Base-by-base conservation (phyloP, 176 grass and related monocot genomes). In the Saccharum officinarum region DNA sequence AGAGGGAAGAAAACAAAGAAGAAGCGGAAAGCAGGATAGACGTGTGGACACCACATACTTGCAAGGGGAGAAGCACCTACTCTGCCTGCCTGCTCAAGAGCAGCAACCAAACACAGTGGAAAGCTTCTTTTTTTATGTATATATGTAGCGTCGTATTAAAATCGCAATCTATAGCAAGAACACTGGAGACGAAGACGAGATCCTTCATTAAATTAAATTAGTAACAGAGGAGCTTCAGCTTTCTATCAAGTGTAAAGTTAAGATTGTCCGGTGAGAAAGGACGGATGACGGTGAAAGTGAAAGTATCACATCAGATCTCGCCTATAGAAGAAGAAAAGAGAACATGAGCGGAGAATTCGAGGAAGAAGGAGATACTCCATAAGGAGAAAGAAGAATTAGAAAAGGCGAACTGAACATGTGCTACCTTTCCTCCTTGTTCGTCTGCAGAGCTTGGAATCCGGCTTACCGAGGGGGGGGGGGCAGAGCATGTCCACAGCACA, bases 71-170 rank as follows among this genome's bases (percentile, higher is more conserved):
- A 31, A 81, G 78, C 69, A 69, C 46, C 78, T 31, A 20, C 14
- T 36, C 64, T n/a, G 23, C 37, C 37, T 41, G 30, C 61, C 60
- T 46, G 47, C 20, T 42, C 77, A 70, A 18, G 83, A 86, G 50
- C 50, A 89, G 47, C 71, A 77, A 44, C 68, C 40, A 26, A 67
- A 22, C 54, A 63, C 41, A 63, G 41, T 20, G 83, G 69, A 71
- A 82, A 63, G 12, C 47, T 14, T 2, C 13, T 15, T 22, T 73
- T 26, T 26, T 59, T 54, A 52, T 50, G 12, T 77, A n/a, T 5
- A 52, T 13, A 69, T 12, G 3, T 18, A 52, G 12, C 52, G 0
- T 59, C 6, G 2, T 59, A 73, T 17, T 31, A 1, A 31, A 74
- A 49, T 28, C 11, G 16, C 25, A 49, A 79, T 79, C 25, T 36